Evolutionary conservation across 768 basidiomycete genomes (phyloP), one percentile per base, ranked within the genome.

Genomic region (Megacollybia marginata): DNA sequence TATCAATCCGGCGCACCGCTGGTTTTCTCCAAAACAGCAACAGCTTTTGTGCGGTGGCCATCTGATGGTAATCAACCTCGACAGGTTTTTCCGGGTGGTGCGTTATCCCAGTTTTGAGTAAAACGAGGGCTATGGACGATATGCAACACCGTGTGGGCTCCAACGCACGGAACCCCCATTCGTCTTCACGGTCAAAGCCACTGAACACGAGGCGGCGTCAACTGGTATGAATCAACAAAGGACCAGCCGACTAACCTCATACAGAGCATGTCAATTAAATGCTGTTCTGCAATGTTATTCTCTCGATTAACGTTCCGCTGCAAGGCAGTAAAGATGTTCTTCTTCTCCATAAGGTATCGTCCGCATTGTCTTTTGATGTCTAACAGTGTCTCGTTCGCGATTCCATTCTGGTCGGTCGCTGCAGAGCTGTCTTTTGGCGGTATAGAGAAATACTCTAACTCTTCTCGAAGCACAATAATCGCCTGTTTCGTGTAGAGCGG

Each of bases 281-380:
- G 96, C 69, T 98, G 95, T 69, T 99, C 96, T 15, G 96, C 96
- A 48, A 96, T 76, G 65, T 99, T 98, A 64, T 97, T 97, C 72
- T 97, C 95, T 74, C 95, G 95, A 70, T 95, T 95, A 55, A 98
- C 95, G 67, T 99, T 99, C 59, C 96, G 78, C 74, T 99, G 95
- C 49, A 99, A 73, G 36, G 96, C 96, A 2, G 95, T 95, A 65
- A 99, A 99, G 60, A 99, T 96, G 66, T 85, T 90, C 62, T 79
- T 78, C 67, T 91, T 88, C 50, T 88, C 86, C 65, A 95, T 85
- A 54, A 99, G 75, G 59, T 85, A 88, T 54, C 83, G 78, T 18
- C 96, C 96, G 55, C 91, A 94, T 57, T 82, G 75, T 57, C 83
- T 76, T 69, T 98, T 98, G 47, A 96, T 70, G 46, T 85, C 81